Conservation (phyloP, 2,329 filamentous ascomycete genomes). For the Annulohypoxylon truncatum region DNA sequence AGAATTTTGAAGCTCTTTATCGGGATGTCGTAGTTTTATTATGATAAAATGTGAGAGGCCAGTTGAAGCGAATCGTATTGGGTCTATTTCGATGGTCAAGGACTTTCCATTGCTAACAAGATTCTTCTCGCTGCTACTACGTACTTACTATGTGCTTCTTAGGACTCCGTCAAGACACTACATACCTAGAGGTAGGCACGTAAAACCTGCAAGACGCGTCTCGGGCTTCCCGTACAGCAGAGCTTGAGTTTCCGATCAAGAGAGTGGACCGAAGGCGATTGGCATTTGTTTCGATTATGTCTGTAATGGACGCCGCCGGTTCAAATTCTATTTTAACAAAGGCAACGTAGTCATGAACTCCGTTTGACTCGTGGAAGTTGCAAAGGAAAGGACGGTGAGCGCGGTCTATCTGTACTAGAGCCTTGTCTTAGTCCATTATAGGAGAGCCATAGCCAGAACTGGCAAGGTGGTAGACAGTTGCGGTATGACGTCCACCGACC, state of each 20-base stretch:
- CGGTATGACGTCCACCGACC: conserved; percentile 8
- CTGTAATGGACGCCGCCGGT: neutral
- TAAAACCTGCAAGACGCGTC: neutral
- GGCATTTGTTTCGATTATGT: neutral
- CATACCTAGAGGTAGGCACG: neutral
- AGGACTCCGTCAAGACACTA: conserved; percentile 6
- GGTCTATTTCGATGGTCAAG: neutral
- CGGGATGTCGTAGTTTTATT: neutral
- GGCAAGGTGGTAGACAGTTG: neutral
- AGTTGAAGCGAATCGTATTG: neutral
- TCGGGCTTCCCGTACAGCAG: conserved; percentile 1
- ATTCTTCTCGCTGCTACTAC: neutral
- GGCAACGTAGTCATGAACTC: neutral
- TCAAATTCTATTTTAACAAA: conserved; percentile 15
- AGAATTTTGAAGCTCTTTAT: neutral
- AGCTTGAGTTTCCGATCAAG: neutral
- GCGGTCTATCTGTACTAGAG: neutral
- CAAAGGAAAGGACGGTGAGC: neutral
- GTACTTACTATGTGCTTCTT: neutral
- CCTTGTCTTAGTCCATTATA: neutral
- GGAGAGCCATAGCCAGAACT: neutral
- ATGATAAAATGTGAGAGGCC: neutral
- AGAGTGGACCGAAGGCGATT: conserved; percentile 6
- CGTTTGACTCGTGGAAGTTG: neutral
- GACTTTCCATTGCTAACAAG: neutral